Conservation (phyloP, 768 basidiomycete species). For the Rubroboletus satanas region DNA sequence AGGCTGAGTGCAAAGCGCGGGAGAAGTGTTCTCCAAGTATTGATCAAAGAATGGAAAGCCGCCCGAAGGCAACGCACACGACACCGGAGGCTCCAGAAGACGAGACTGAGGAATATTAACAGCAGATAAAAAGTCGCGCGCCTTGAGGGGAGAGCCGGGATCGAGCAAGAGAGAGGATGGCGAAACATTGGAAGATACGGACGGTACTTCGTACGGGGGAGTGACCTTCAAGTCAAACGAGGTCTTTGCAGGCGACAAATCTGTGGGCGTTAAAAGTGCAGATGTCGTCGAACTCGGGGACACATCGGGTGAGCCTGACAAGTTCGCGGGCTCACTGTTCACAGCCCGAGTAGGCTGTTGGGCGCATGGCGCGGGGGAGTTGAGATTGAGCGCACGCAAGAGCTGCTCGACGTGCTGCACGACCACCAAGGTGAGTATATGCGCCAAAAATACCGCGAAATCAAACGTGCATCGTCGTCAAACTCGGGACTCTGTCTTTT, state of each 20-base stretch:
- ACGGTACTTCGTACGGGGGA: slow-evolving; percentile 46
- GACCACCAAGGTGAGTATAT: slow-evolving; percentile 29
- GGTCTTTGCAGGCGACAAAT: slow-evolving; percentile 60
- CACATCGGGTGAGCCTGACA: slow-evolving; percentile 59
- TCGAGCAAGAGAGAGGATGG: slow-evolving; percentile 44
- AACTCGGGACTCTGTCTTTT: slow-evolving; percentile 57
- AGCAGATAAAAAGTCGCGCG: slow-evolving; percentile 29
- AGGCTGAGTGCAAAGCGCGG: slow-evolving; percentile 35
- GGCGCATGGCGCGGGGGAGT: slow-evolving; percentile 59
- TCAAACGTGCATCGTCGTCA: slow-evolving; percentile 41
- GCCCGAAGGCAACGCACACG: slow-evolving; percentile 21
- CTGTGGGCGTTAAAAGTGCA: slow-evolving; percentile 69
- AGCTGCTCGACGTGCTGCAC: slow-evolving; percentile 75
- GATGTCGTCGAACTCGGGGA: slow-evolving; percentile 72
- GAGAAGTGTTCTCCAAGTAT: slow-evolving; percentile 43
- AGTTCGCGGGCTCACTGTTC: slow-evolving; percentile 36
- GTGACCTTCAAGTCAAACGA: slow-evolving; percentile 55
- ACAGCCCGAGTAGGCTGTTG: slow-evolving; percentile 43
- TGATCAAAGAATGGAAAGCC: slow-evolving; percentile 50
- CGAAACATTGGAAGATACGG: slow-evolving; percentile 24
- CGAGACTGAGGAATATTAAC: slow-evolving; percentile 25
- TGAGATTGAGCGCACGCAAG: slow-evolving; percentile 72
- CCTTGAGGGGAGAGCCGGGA: slow-evolving; percentile 37
- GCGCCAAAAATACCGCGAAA: slow-evolving; percentile 17
- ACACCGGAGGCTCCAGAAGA: slow-evolving; percentile 16